Conservation (phyloP, 768 basidiomycete species). For the Rhodotorula taiwanensis region DNA sequence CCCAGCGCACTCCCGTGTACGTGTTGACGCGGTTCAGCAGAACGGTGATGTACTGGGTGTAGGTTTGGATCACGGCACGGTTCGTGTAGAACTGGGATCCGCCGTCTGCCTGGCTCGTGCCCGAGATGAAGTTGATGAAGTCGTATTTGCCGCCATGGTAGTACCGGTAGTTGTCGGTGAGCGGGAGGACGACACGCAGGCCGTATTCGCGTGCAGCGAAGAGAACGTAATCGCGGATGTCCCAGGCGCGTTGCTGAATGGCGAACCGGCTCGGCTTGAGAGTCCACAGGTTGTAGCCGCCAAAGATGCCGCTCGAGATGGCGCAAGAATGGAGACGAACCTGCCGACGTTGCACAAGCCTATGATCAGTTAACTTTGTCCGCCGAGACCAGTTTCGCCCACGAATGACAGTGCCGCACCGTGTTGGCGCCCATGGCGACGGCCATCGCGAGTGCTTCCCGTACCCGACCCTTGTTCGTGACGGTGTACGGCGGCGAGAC, state of each 20-base stretch:
- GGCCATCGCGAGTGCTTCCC: constrained; percentile 37
- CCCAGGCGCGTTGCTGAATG: constrained; percentile 39
- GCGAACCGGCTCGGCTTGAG: constrained; percentile 37
- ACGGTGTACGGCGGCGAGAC: constrained; percentile 15
- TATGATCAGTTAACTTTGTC: too few relatives aligned
- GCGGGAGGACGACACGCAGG: constrained; percentile 30
- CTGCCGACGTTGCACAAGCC: too few relatives aligned
- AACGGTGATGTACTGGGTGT: constrained; percentile 25
- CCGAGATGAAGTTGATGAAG: constrained; percentile 27
- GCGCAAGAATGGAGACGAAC: constrained; percentile 32
- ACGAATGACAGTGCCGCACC: constrained; percentile 25
- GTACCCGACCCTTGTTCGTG: constrained; percentile 29
- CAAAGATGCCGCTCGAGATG: constrained; percentile 38
- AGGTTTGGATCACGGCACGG: not conserved
- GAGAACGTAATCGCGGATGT: constrained; percentile 14
- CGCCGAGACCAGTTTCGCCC: too few relatives aligned
- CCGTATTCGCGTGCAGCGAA: constrained; percentile 33
- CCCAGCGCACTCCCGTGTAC: constrained; percentile 32
- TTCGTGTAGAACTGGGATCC: constrained; percentile 34
- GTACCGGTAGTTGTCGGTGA: constrained; percentile 24
- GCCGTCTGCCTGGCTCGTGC: constrained; percentile 14
- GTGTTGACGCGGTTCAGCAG: constrained; percentile 32
- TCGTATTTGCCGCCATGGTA: constrained; percentile 35
- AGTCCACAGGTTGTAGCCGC: constrained; percentile 32
- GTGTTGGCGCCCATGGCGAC: constrained; percentile 40